phyloP scores from a whole-genome alignment of 345 rosid species.

The Eucalyptus grandis region DNA sequence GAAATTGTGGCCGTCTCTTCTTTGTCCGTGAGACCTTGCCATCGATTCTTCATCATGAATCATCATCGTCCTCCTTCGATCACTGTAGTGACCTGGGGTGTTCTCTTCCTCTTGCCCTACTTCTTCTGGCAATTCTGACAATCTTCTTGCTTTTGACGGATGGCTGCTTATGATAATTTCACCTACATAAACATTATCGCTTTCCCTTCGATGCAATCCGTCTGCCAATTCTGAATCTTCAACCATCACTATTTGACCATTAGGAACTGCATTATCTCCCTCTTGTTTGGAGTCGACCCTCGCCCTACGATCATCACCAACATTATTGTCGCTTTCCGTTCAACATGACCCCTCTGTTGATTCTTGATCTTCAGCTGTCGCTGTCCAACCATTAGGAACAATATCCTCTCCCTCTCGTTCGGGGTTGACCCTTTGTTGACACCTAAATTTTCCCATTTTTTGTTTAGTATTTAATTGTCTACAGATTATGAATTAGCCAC shows the following conservation, averaged over 20 bases:
- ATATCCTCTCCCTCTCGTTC: not conserved
- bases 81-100: not conserved
- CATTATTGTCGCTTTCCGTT: not conserved
- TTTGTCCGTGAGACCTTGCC: not conserved
- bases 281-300: not conserved
- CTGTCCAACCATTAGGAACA: not conserved
- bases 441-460: too few species aligned
- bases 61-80: too few species aligned
- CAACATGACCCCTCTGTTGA: not conserved
- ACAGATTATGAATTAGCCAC: too few species aligned
- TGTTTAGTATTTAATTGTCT: too few species aligned
- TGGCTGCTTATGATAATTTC: not conserved
- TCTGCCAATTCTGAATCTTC: not conserved
- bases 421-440: too few species aligned
- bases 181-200: not conserved
- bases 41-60: not conserved
- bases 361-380: not conserved
- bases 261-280: not conserved
- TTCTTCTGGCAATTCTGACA: not conserved
- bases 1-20: not conserved
- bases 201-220: not conserved
- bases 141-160: not conserved
- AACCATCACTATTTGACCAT: not conserved
- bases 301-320: not conserved
- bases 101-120: not conserved